Evolutionary conservation across 2,329 filamentous ascomycete species (phyloP), one percentile per base, ranked within the genome.

Genomic region (Uncinocarpus reesii): DNA sequence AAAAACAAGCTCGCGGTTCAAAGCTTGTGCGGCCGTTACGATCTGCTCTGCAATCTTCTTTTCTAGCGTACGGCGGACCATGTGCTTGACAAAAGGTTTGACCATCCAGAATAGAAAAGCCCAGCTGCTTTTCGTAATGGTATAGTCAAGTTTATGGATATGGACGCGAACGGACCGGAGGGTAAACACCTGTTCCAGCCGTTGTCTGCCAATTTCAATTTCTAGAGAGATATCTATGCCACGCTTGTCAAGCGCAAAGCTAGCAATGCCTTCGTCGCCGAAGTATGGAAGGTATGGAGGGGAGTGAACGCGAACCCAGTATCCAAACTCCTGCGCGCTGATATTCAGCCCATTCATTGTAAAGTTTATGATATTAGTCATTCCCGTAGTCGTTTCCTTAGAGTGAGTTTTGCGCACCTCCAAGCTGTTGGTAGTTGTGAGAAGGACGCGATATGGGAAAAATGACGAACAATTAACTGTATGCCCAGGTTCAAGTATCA

Each of bases 381-480:
- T 72, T n/a, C 68, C 69, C 0, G 84, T 80, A 2, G 76, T 75
- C 0, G 84, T 89, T 42, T 79, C 64, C 50, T 70, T 72, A 65
- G 72, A 83, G 78, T 70, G 80, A 15, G 81, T 82, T 63, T 94
- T 94, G 54, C 83, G 78, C 34, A 95, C 80, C 55, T 94, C 86
- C 28, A 95, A 69, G 56, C 94, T 84, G 59, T 93, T 95, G 64
- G 83, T 83, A 0, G 86, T 90, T 54, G 88, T 82, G 2, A 95
- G 70, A 37, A 84, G 82, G 46, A 95, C 72, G 48, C 81, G 80
- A 68, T 87, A 90, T 0, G 90, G 90, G 1, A 96, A 73, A 71
- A 96, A 96, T 0, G 89, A 95, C 2, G 84, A 86, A 53, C 83
- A 72, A 62, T 95, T 90, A 58, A 94, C 75, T 0, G 87, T 93